Evolutionary conservation across 2,329 filamentous ascomycete species (phyloP), one percentile per base, ranked within the genome.

Genomic region (Ophiostoma quercus): DNA sequence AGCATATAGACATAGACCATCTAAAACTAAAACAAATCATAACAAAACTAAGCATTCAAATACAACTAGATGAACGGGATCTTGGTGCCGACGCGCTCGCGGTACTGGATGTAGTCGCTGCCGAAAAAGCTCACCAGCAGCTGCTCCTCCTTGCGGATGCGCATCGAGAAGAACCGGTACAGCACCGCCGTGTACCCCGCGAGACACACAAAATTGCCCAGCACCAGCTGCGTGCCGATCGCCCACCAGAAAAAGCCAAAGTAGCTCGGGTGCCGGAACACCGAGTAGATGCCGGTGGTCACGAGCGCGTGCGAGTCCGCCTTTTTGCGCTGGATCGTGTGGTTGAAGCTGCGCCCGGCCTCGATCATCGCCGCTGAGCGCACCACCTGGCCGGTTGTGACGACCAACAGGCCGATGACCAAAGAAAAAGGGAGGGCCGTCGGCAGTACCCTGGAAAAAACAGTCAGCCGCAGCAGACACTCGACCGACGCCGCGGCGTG

Each of bases 191-290:
- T 80, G 81, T 96, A 98, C 1, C 80, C 90, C 7, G 89, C 74
- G 70, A 96, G 87, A 77, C 92, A 96, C 1, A 96, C 74, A 9
- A 85, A 80, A 79, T 99, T 99, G 22, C 94, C 94, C 73, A 97
- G 83, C 69, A 96, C 87, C 62, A 98, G 77, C 82, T 99, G 95
- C 14, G 94, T 97, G 5, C 95, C 95, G n/a, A 98, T 77, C 0
- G 92, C 92, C 94, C 94, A 99, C 88, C 93, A 98, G 80, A 97
- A 99, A 82, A 97, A 99, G 3, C 94, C 95, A 81, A 98, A 97
- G 80, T 99, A 99, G 71, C 90, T 91, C 14, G 95, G 95, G 79
- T 99, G 95, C 32, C 95, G 84, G 68, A 96, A 81, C 63, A 85
- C 78, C 8, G 82, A 81, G 78, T 98, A 99, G 43, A 98, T 81